Base-by-base conservation (phyloP, 2,329 filamentous ascomycete genomes). In the Hypomyces rosellus region DNA sequence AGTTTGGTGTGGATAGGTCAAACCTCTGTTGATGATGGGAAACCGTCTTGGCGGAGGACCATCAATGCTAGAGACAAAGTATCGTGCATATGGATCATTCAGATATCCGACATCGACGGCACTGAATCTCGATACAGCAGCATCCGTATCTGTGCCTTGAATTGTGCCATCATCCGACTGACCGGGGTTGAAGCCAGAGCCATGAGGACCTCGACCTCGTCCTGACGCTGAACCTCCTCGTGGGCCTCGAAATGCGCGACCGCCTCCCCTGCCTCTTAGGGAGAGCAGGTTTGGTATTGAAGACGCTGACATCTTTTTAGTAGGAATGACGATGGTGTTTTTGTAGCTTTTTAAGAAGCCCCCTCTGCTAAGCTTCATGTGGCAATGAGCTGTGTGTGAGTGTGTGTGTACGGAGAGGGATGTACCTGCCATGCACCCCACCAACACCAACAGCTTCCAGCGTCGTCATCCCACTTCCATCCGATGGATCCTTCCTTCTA, bases 11-110 rank as follows among this genome's bases (percentile, higher is more conserved):
- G 20, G 20, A 20, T 20, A 5, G 20, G 20, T 12, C 73, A 57
- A 68, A 89, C 92, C 92, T 81, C 92, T 77, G 64, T 99, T 97
- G 63, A 99, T 96, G 55, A 99, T 88, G 46, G 93, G 93, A 55
- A 95, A 77, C 51, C 92, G 78, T 56, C 87, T 79, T 12, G 81
- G 72, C 2, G 74, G 61, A 14, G 75, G 70, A 53, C 73, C 75
- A 42, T 68, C 69, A 13, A 60, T 48, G 54, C 59, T 63, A 50
- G 78, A 72, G 2, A 86, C 83, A 64, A 96, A 89, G 49, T 76
- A 76, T 48, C 72, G 72, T 2, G 90, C 89, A 69, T 86, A 97
- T 0, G 80, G 80, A 63, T 99, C 93, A 2, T 87, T 71, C 1
- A 99, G 74, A 65, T 97, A 97, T 33, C 89, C 90, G 46, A 89